Percentiles rank a stretch among this genome's conserved stretches.
Evolutionary conservation across 225 moss, liverwort and hornwort species (phyloP).

Genomic region (Antitrichia curtipendula): DNA sequence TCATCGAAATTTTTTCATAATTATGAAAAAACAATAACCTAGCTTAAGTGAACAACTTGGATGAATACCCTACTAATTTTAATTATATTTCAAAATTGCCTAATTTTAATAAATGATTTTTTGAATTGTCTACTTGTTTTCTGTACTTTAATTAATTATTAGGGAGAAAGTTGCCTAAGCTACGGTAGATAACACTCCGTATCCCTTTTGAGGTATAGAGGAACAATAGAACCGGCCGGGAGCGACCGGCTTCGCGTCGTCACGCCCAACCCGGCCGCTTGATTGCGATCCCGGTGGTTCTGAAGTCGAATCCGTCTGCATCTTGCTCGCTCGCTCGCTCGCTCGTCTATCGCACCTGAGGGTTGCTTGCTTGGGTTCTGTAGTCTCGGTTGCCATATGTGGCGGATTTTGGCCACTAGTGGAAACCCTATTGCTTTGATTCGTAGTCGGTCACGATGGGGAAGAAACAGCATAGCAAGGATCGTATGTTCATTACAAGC

Average conservation of each 20-base stretch:
- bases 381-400: background rate
- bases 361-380: background rate
- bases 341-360: no score
- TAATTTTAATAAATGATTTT: no score
- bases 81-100: no score
- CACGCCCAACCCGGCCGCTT: background rate
- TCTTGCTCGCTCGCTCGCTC: no score
- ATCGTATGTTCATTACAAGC: constrained; percentile 97
- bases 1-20: no score
- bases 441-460: constrained; percentile 39
- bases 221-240: background rate
- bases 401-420: background rate
- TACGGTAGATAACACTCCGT: no score
- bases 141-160: no score
- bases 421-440: background rate
- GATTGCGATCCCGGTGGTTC: background rate
- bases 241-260: background rate
- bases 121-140: no score
- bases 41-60: no score
- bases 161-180: no score
- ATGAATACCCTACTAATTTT: no score
- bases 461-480: constrained; percentile 99
- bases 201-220: background rate
- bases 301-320: background rate
- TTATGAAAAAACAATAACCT: no score